Evolutionary conservation across 345 rosid genomes (phyloP).

Genomic region (Eucalyptus microcorys): DNA sequence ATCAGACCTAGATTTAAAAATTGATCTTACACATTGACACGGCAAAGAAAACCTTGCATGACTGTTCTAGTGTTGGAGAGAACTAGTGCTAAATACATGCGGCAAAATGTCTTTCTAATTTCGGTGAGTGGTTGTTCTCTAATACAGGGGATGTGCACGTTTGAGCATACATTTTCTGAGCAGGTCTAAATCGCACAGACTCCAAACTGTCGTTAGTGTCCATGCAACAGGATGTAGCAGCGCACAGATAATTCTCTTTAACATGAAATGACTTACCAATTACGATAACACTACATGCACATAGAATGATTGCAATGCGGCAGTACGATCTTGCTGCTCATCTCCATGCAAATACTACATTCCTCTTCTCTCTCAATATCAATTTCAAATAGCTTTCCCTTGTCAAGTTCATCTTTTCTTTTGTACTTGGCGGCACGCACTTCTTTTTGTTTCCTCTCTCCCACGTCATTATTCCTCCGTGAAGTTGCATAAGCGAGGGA

Average conservation of each 20-base stretch:
- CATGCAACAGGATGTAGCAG: neutral
- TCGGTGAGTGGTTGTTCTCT: neutral
- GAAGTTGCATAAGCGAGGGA: slow-evolving; percentile 75
- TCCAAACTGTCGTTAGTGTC: neutral
- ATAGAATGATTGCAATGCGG: slow-evolving; percentile 72
- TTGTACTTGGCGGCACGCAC: slow-evolving; percentile 41
- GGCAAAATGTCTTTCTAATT: neutral
- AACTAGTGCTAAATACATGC: neutral
- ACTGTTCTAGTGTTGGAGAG: neutral
- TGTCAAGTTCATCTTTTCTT: slow-evolving; percentile 28
- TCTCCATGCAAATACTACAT: slow-evolving; percentile 87
- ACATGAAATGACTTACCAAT: slow-evolving; percentile 27
- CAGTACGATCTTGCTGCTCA: slow-evolving; percentile 49
- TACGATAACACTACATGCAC: slow-evolving; percentile 72
- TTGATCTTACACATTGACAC: neutral
- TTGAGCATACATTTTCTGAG: neutral
- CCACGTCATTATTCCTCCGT: slow-evolving; percentile 63
- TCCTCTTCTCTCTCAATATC: slow-evolving; percentile 83
- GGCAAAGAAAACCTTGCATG: neutral
- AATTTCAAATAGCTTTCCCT: slow-evolving; percentile 60
- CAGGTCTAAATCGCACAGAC: neutral
- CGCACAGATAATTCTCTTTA: neutral
- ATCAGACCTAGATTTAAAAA: neutral
- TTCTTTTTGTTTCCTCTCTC: slow-evolving; percentile 70
- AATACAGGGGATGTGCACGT: neutral